These are phyloP conservation scores for Barnettozyma siamensis DNA, from an alignment of 805 yeast species.

Conservation along the genomic window DNA sequence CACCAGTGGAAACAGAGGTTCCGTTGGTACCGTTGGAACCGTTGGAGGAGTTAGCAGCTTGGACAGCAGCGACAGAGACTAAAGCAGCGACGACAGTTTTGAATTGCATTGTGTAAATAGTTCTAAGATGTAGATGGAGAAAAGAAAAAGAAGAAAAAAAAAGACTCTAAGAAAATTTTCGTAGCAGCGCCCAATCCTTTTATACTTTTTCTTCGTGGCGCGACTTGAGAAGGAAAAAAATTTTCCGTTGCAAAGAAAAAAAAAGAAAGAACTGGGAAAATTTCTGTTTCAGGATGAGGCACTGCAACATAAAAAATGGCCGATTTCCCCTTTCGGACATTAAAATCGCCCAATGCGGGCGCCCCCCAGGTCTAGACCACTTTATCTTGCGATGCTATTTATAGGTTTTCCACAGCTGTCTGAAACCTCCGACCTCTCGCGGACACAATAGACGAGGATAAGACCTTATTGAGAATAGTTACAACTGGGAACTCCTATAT, in stretches of 20 bases:
- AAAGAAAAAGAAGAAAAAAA: slow-evolving; percentile 1
- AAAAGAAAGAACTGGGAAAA: neutral
- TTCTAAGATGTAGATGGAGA: slow-evolving; percentile 7
- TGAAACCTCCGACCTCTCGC: no score
- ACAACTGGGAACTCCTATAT: no score
- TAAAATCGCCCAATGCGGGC: neutral
- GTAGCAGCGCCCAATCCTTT: neutral
- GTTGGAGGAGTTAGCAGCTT: slow-evolving; percentile 48
- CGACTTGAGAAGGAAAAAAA: neutral
- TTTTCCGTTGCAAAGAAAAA: neutral
- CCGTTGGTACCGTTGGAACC: slow-evolving; percentile 38
- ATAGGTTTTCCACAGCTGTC: no score
- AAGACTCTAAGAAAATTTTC: slow-evolving; percentile 2
- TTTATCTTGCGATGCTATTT: neutral
- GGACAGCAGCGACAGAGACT: slow-evolving; percentile 65
- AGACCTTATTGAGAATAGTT: no score
- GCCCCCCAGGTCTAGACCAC: neutral
- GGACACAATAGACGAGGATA: no score
- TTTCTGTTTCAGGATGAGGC: slow-evolving; percentile 1
- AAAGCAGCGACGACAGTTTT: slow-evolving; percentile 59
- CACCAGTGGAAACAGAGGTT: slow-evolving; percentile 41
- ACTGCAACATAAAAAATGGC: neutral
- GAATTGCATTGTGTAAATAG: slow-evolving; percentile 58
- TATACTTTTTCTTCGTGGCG: neutral
- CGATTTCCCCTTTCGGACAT: slow-evolving; percentile 1